Conservation (phyloP, 805 yeast genomes). For the Sungouiella blattae region DNA sequence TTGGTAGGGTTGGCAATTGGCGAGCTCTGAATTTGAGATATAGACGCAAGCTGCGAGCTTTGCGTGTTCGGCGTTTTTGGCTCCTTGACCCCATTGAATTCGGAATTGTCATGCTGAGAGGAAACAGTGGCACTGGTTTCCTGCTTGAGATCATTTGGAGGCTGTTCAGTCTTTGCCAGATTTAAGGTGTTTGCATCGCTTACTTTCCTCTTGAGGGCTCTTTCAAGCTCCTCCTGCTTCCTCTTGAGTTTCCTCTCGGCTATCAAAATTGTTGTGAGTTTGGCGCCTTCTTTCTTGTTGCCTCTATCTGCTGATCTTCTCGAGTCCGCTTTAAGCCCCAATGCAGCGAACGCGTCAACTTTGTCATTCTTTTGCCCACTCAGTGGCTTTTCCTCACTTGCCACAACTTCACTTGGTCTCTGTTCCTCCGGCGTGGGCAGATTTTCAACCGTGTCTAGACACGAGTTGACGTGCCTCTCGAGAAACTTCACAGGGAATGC, state of each 20-base stretch:
- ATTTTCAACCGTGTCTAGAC: slow-evolving; percentile 35
- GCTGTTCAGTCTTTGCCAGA: neutral
- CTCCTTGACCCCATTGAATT: no score
- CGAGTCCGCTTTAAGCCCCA: slow-evolving; percentile 32
- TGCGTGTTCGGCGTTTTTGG: neutral
- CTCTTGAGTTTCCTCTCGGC: slow-evolving; percentile 30
- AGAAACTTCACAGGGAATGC: slow-evolving; percentile 20
- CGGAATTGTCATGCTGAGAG: no score
- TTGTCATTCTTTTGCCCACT: slow-evolving; percentile 6
- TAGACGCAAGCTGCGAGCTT: no score
- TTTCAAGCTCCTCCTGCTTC: slow-evolving; percentile 14
- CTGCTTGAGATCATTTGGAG: neutral
- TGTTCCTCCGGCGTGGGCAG: slow-evolving; percentile 4
- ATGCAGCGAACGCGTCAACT: slow-evolving; percentile 27
- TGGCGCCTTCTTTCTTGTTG: slow-evolving; percentile 23
- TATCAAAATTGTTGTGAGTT: slow-evolving; percentile 31
- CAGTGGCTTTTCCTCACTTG: slow-evolving; percentile 1
- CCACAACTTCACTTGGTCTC: slow-evolving; percentile 1
- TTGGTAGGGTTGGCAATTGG: neutral
- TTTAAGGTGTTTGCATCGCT: neutral
- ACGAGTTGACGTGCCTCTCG: slow-evolving; percentile 39
- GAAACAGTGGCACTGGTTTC: neutral
- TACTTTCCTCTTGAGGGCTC: slow-evolving; percentile 2
- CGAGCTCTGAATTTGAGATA: neutral
- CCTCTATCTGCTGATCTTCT: slow-evolving; percentile 14